Percentiles rank a stretch among this genome's conserved stretches.
phyloP scores from a whole-genome alignment of 768 basidiomycete genomes.

The Pisolithus orientalis region DNA sequence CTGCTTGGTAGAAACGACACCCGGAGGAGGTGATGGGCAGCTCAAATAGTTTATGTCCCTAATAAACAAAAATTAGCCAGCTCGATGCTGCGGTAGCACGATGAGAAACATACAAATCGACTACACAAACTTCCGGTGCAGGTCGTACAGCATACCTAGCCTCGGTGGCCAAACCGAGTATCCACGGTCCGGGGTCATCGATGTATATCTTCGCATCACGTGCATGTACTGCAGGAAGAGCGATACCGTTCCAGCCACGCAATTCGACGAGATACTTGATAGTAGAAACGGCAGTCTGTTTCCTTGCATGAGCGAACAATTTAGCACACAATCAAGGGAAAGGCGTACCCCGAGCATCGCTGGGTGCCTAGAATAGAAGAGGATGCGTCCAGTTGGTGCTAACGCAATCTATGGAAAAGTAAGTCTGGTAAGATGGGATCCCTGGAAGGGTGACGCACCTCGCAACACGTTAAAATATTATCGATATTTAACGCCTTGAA shows the following conservation, averaged over 20 bases:
- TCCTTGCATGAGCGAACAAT: slow-evolving; percentile 3
- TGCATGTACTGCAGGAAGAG: slow-evolving; percentile 74
- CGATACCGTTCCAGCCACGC: slow-evolving; percentile 89
- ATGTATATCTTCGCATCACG: slow-evolving; percentile 91
- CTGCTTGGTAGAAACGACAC: slow-evolving; percentile 68
- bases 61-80: slow-evolving; percentile 6
- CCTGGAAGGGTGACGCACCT: slow-evolving; percentile 39
- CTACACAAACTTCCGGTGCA: slow-evolving; percentile 77
- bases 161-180: slow-evolving; percentile 85
- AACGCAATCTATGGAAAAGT: slow-evolving; percentile 58
- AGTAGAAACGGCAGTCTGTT: slow-evolving; percentile 79
- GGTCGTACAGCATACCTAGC: slow-evolving; percentile 73
- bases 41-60: slow-evolving; percentile 84
- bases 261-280: slow-evolving; percentile 89
- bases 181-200: slow-evolving; percentile 96
- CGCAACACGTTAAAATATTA: slow-evolving; percentile 88
- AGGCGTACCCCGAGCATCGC: slow-evolving; percentile 77
- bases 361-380: slow-evolving; percentile 86
- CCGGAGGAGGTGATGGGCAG: slow-evolving; percentile 73
- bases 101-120: slow-evolving; percentile 62
- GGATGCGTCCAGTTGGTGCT: slow-evolving; percentile 77
- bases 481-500: slow-evolving; percentile 92
- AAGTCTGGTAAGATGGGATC: background rate
- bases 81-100: slow-evolving; percentile 1
- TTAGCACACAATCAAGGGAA: background rate